These are phyloP conservation scores for Boletellus sp. DNA, from an alignment of 768 basidiomycete genomes.

Conservation along the genomic window DNA sequence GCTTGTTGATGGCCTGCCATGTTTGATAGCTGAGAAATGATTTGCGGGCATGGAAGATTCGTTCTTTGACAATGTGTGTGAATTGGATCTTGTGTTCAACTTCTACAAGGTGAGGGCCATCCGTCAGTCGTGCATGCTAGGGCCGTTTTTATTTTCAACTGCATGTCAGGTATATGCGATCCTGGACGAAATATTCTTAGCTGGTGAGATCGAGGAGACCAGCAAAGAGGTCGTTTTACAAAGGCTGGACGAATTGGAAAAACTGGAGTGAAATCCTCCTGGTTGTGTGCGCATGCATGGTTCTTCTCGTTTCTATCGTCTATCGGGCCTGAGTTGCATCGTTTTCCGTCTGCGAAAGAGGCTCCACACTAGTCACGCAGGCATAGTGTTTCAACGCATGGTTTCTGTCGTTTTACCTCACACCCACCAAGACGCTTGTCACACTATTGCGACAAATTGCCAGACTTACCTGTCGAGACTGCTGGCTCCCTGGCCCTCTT, in stretches of 20 bases:
- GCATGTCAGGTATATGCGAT: conserved; percentile 86
- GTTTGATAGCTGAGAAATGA: neutral
- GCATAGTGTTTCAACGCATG: too few species aligned
- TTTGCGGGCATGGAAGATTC: conserved; percentile 53
- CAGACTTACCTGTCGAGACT: too few species aligned
- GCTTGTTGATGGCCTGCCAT: neutral
- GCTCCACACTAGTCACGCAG: too few species aligned
- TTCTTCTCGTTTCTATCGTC: conserved; percentile 2
- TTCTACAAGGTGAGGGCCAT: conserved; percentile 78
- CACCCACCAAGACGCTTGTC: too few species aligned
- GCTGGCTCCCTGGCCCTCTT: too few species aligned
- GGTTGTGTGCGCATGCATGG: conserved; percentile 7
- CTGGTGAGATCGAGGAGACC: conserved; percentile 98
- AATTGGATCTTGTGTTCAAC: conserved; percentile 97
- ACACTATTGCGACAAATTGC: too few species aligned
- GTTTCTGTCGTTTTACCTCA: too few species aligned
- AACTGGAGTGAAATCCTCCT: conserved; percentile 67
- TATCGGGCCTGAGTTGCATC: conserved; percentile 6
- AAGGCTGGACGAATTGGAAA: conserved; percentile 88
- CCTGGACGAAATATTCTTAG: conserved; percentile 95
- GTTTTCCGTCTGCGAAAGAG: conserved; percentile 7
- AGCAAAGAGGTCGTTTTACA: conserved; percentile 94
- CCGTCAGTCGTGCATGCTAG: conserved; percentile 1
- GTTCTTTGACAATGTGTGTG: conserved; percentile 99
- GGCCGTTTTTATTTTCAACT: neutral